Percentiles rank a stretch among this genome's conserved stretches.
phyloP scores from a whole-genome alignment of 1,284 basidiomycete species.

The Naganishia liquefaciens region DNA sequence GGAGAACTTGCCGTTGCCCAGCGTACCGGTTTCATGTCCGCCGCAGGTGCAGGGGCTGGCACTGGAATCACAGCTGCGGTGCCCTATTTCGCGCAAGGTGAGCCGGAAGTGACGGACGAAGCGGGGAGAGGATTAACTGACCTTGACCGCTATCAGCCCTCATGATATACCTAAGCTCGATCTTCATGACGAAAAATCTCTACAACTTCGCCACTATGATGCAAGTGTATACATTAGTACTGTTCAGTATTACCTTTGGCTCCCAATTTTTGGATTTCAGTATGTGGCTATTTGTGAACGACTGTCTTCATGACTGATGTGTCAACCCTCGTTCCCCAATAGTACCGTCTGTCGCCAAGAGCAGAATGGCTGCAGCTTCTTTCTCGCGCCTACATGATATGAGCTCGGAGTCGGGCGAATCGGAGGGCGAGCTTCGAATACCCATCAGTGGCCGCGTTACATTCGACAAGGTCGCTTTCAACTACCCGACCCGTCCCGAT shows the following conservation, averaged over 20 bases:
- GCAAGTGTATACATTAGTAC: constrained; percentile 83
- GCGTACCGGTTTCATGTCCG: constrained; percentile 69
- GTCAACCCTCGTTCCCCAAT: constrained; percentile 29
- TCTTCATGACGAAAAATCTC: constrained; percentile 74
- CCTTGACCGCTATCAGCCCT: constrained; percentile 59
- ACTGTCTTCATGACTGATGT: constrained; percentile 17
- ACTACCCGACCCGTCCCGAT: constrained; percentile 78
- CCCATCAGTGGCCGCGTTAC: constrained; percentile 65
- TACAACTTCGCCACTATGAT: constrained; percentile 87
- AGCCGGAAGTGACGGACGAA: constrained; percentile 29
- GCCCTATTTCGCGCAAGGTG: constrained; percentile 77
- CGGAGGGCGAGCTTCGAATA: constrained; percentile 66
- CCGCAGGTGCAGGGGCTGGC: constrained; percentile 79
- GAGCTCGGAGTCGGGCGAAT: constrained; percentile 61
- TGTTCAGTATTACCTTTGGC: constrained; percentile 90
- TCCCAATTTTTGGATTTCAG: constrained; percentile 84
- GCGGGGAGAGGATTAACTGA: background rate
- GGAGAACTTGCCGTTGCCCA: constrained; percentile 65
- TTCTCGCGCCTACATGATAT: constrained; percentile 70
- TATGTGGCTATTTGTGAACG: constrained; percentile 55
- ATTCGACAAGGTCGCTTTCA: constrained; percentile 72
- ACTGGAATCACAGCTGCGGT: constrained; percentile 76
- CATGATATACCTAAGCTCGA: constrained; percentile 83
- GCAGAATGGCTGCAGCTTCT: constrained; percentile 75
- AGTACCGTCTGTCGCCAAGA: constrained; percentile 79